Evolutionary conservation across 306 rosid genomes (phyloP).

Genomic region (Pyrus bretschneideri): DNA sequence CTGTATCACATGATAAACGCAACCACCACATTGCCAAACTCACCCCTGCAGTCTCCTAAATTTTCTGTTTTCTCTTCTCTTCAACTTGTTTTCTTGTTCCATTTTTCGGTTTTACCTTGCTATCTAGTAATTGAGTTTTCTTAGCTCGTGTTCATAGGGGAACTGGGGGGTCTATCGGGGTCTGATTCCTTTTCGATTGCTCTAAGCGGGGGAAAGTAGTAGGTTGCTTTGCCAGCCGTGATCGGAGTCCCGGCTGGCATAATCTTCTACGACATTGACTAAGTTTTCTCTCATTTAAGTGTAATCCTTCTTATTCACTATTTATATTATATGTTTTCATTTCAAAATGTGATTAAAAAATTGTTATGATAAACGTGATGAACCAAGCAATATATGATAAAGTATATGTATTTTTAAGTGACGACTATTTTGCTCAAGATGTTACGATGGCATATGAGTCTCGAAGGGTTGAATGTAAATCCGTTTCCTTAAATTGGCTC

Average conservation of each 20-base stretch:
- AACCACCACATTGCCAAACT: background rate
- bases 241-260: too few relatives aligned
- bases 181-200: too few relatives aligned
- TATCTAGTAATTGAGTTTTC: too few relatives aligned
- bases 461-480: background rate
- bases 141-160: too few relatives aligned
- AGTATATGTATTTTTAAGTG: background rate
- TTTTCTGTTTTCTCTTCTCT: background rate
- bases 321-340: too few relatives aligned
- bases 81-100: background rate
- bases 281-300: too few relatives aligned
- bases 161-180: too few relatives aligned
- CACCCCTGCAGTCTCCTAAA: background rate
- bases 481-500: background rate
- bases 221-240: background rate
- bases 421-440: background rate
- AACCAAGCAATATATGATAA: background rate
- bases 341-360: too few relatives aligned
- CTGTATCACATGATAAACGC: background rate
- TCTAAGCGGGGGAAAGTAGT: background rate
- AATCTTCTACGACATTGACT: too few relatives aligned
- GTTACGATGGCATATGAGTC: background rate
- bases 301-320: too few relatives aligned
- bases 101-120: too few relatives aligned
- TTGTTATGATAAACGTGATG: background rate